Percentiles rank a stretch among this genome's conserved stretches.
These are phyloP conservation scores for Rosa multiflora DNA, from an alignment of 306 rosid species.

Conservation along the genomic window DNA sequence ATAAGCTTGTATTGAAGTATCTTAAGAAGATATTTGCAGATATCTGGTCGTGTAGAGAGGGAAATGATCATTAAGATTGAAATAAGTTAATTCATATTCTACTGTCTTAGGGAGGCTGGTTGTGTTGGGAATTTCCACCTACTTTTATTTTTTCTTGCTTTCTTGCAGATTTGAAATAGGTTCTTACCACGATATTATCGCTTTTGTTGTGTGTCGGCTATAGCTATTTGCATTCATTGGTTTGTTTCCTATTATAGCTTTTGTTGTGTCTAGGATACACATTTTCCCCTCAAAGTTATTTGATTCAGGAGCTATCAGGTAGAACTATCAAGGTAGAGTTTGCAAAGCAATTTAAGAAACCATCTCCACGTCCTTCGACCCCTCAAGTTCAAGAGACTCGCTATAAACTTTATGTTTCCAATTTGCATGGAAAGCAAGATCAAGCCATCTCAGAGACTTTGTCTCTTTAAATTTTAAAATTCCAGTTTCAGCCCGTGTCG, in stretches of 20 bases:
- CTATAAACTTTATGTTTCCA: constrained; percentile 63
- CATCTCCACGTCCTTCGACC: constrained; percentile 50
- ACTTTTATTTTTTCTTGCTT: no score
- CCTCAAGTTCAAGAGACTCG: constrained; percentile 53
- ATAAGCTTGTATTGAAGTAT: neutral
- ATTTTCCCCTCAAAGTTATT: neutral
- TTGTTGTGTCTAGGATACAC: constrained; percentile 7
- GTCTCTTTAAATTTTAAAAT: constrained; percentile 56
- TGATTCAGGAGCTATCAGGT: constrained; percentile 66
- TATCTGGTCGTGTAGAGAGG: neutral
- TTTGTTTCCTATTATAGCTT: neutral
- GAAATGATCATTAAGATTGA: neutral
- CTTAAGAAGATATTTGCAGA: neutral
- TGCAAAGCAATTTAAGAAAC: constrained; percentile 74
- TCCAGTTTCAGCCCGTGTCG: constrained; percentile 82
- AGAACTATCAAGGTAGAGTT: constrained; percentile 63
- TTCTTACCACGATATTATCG: neutral
- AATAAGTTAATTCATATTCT: constrained; percentile 4
- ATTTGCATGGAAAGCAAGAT: constrained; percentile 85
- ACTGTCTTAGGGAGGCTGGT: neutral
- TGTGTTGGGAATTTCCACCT: neutral
- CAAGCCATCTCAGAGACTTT: constrained; percentile 68
- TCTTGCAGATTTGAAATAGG: neutral
- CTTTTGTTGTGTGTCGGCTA: constrained; percentile 5
- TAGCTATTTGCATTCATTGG: neutral